Percentiles rank a stretch among this genome's conserved stretches.
Evolutionary conservation across 208 protist genomes (phyloP).

Genomic region (Angomonas desouzai): DNA sequence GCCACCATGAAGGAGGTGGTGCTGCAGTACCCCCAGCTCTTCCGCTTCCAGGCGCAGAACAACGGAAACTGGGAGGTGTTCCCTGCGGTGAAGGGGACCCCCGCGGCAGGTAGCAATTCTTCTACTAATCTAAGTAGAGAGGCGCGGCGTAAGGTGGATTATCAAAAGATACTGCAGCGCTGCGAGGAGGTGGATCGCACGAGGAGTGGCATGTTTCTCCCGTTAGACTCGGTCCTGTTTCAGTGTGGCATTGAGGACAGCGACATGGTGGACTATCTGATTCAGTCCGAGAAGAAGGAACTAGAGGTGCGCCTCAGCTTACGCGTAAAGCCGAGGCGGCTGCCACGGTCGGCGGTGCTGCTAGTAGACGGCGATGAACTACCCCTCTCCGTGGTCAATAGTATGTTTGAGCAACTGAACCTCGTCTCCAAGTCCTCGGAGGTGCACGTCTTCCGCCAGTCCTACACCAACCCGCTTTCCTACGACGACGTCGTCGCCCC

Average conservation of each 20-base stretch:
- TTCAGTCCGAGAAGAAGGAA: constrained; percentile 17
- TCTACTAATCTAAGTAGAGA: too few relatives aligned
- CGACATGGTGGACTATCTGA: constrained; percentile 26
- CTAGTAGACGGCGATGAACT: constrained; percentile 80
- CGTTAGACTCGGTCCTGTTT: constrained; percentile 36
- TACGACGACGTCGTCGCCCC: constrained; percentile 43
- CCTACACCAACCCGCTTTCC: constrained; percentile 30
- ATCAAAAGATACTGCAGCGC: not conserved
- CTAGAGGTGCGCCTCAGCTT: constrained; percentile 49
- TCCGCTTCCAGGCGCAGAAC: constrained; percentile 24
- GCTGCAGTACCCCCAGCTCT: constrained; percentile 32
- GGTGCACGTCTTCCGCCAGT: constrained; percentile 45
- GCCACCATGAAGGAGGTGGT: constrained; percentile 56
- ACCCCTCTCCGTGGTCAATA: constrained; percentile 35
- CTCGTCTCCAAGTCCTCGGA: constrained; percentile 42
- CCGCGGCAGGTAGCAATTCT: not conserved
- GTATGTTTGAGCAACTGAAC: constrained; percentile 56
- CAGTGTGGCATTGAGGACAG: constrained; percentile 23
- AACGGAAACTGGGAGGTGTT: constrained; percentile 34
- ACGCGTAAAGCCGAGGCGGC: constrained; percentile 36
- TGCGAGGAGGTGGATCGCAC: not conserved
- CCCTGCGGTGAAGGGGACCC: constrained; percentile 7
- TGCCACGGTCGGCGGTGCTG: constrained; percentile 33
- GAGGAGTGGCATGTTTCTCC: constrained; percentile 19
- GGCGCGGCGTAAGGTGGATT: not conserved